Conservation (phyloP, 306 rosid genomes). For the Castanospermum australe region DNA sequence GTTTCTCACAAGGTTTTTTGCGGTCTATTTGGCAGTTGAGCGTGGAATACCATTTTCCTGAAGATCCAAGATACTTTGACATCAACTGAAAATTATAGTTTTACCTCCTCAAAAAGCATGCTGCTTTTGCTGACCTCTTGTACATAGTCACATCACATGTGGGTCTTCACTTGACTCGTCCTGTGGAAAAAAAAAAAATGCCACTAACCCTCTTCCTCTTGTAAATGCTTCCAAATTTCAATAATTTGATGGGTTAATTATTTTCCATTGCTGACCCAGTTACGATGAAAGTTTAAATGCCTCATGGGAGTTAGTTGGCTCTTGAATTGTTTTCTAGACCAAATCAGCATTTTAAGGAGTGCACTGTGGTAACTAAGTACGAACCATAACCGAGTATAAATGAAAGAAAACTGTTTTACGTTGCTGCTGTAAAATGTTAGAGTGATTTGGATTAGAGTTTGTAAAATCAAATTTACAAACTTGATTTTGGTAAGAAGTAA, state of each 20-base stretch:
- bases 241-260: constrained; percentile 45
- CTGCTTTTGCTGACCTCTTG: constrained; percentile 34
- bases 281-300: background rate
- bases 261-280: constrained; percentile 20
- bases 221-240: constrained; percentile 36
- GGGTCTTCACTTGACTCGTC: constrained; percentile 24
- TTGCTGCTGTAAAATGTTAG: too few relatives aligned
- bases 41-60: constrained; percentile 96
- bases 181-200: constrained; percentile 28
- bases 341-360: background rate
- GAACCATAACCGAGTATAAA: too few relatives aligned
- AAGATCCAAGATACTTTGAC: constrained; percentile 90
- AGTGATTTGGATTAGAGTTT: too few relatives aligned
- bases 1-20: constrained; percentile 30
- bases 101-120: constrained; percentile 16
- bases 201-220: constrained; percentile 33
- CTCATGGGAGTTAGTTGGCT: background rate
- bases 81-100: constrained; percentile 57
- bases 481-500: too few relatives aligned
- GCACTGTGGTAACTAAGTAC: background rate
- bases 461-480: too few relatives aligned
- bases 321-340: background rate
- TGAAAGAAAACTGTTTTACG: too few relatives aligned
- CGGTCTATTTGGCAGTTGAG: constrained; percentile 66
- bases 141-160: constrained; percentile 30